A percentile compares a stretch with the other conserved stretches of the same genome.
Conservation (phyloP, 257 asterid genomes). For the Fraxinus quadrangulata region DNA sequence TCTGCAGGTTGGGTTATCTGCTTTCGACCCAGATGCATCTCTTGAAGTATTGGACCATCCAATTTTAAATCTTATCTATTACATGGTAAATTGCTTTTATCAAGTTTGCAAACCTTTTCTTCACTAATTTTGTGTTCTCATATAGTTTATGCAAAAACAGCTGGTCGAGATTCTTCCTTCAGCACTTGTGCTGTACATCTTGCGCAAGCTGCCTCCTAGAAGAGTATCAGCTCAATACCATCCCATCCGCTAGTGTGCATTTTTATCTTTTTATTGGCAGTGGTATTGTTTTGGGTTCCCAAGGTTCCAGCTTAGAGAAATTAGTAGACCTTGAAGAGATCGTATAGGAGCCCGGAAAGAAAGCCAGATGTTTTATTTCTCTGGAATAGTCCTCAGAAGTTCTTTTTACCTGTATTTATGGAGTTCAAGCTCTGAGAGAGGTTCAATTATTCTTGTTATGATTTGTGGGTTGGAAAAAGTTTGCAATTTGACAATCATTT, state of each 20-base stretch:
- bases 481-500: not conserved
- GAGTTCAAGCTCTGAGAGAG: conserved; percentile 22
- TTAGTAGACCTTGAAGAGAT: conserved; percentile 13
- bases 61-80: conserved; percentile 68
- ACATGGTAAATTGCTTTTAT: conserved; percentile 54
- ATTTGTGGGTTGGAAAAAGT: conserved; percentile 22
- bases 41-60: conserved; percentile 90
- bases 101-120: not conserved
- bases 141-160: conserved; percentile 42
- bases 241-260: conserved; percentile 45
- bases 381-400: conserved; percentile 35
- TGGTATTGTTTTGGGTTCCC: conserved; percentile 19
- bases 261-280: conserved; percentile 18
- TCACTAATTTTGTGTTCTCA: conserved; percentile 15
- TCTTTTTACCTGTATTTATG: conserved; percentile 27
- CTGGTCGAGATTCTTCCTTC: conserved; percentile 77
- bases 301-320: conserved; percentile 14
- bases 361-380: conserved; percentile 44
- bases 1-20: conserved; percentile 75
- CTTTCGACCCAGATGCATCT: conserved; percentile 72
- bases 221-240: conserved; percentile 64
- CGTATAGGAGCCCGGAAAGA: conserved; percentile 28
- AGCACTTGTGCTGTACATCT: conserved; percentile 64
- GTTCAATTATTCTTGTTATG: conserved; percentile 17
- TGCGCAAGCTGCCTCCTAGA: conserved; percentile 72